Evolutionary conservation across 2,329 filamentous ascomycete genomes (phyloP).

Genomic region (Scorias spongiosa): DNA sequence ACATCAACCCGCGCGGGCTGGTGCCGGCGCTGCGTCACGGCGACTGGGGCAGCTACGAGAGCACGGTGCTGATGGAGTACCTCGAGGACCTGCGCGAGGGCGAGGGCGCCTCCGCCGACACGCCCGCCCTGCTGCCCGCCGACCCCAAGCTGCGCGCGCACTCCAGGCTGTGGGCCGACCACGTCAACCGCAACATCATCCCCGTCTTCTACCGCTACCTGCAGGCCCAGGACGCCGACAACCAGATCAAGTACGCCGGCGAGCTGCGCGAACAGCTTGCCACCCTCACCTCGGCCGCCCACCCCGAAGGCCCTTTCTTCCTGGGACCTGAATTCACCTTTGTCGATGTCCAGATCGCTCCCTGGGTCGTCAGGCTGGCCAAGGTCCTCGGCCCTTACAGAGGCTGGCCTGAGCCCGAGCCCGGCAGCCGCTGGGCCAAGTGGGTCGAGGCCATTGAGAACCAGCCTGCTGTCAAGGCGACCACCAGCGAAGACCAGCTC

Average conservation of each 20-base stretch:
- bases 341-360: conserved; percentile 62
- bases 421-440: conserved; percentile 47
- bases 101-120: conserved; percentile 10
- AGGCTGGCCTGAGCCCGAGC: conserved; percentile 49
- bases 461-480: conserved; percentile 47
- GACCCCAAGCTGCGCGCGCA: conserved; percentile 55
- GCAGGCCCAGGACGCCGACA: conserved; percentile 44
- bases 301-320: conserved; percentile 54
- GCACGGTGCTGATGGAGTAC: conserved; percentile 72
- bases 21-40: conserved; percentile 66
- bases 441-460: conserved; percentile 58
- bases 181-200: conserved; percentile 64
- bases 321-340: conserved; percentile 42
- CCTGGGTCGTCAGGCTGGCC: conserved; percentile 56
- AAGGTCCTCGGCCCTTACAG: conserved; percentile 50
- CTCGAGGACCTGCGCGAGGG: conserved; percentile 57
- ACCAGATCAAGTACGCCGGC: conserved; percentile 43
- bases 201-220: conserved; percentile 62
- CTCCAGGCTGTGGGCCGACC: conserved; percentile 66
- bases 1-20: conserved; percentile 60
- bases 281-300: conserved; percentile 42
- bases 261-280: conserved; percentile 52
- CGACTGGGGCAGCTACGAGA: conserved; percentile 72
- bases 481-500: conserved; percentile 49
- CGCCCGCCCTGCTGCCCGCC: conserved; percentile 43